These are phyloP conservation scores for Hansfordia pulvinata DNA, from an alignment of 2,329 filamentous ascomycete species.

Conservation along the genomic window DNA sequence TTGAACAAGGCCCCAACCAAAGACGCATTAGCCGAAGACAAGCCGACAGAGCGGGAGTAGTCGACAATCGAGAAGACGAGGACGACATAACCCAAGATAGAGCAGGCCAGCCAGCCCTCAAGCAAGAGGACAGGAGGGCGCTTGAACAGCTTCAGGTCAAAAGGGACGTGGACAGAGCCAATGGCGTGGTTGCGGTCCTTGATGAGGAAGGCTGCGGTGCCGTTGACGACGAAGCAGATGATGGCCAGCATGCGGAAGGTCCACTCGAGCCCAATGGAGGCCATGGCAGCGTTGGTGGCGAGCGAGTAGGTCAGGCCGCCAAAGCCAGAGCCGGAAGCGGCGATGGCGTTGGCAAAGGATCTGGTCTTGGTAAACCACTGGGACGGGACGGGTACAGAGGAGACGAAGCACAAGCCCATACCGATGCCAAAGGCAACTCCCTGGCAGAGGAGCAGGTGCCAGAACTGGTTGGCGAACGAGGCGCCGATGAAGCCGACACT, in stretches of 20 bases:
- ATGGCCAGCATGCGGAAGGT: constrained; percentile 28
- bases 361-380: constrained; percentile 63
- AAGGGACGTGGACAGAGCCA: constrained; percentile 51
- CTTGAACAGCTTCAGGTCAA: constrained; percentile 49
- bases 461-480: constrained; percentile 53
- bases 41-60: constrained; percentile 56
- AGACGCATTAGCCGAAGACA: constrained; percentile 52
- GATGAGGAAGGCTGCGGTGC: constrained; percentile 46
- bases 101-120: constrained; percentile 55
- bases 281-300: constrained; percentile 54
- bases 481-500: constrained; percentile 51
- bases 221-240: constrained; percentile 33
- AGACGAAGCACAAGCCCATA: constrained; percentile 65
- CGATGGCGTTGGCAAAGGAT: constrained; percentile 56
- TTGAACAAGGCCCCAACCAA: constrained; percentile 64
- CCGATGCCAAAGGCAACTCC: constrained; percentile 66
- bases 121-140: constrained; percentile 50
- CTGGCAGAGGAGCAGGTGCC: constrained; percentile 65
- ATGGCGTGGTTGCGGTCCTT: constrained; percentile 60
- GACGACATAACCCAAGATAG: constrained; percentile 61
- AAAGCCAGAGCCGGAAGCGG: constrained; percentile 56
- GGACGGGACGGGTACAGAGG: constrained; percentile 50
- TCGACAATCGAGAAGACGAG: constrained; percentile 66
- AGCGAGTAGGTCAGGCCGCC: constrained; percentile 62
- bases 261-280: constrained; percentile 50